Conservation (phyloP, 805 yeast genomes). For the Tetrapisispora arboricola region DNA sequence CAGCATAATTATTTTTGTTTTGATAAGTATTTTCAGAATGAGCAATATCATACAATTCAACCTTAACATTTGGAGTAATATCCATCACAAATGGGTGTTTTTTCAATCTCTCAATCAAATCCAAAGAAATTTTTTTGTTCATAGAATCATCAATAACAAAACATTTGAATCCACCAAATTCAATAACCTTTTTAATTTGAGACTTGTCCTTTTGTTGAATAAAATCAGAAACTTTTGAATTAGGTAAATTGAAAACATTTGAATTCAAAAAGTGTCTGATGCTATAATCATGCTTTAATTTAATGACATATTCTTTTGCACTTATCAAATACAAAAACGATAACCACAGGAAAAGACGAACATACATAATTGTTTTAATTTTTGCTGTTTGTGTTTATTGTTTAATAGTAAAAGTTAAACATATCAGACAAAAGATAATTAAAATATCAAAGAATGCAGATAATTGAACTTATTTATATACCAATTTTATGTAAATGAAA, state of each 20-base stretch:
- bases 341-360: not conserved
- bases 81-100: conserved; percentile 56
- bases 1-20: too few relatives aligned
- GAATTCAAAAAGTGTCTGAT: not conserved
- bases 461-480: too few relatives aligned
- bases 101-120: conserved; percentile 35
- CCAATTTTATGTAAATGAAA: too few relatives aligned
- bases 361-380: not conserved
- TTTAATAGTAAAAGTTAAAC: too few relatives aligned
- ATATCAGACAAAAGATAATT: too few relatives aligned
- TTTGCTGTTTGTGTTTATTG: too few relatives aligned
- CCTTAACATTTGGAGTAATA: conserved; percentile 53
- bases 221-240: conserved; percentile 30
- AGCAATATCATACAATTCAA: conserved; percentile 38
- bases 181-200: conserved; percentile 38
- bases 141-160: conserved; percentile 30
- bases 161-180: conserved; percentile 64
- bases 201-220: conserved; percentile 28
- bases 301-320: conserved; percentile 1
- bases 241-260: not conserved
- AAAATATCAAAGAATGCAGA: too few relatives aligned
- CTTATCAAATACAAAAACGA: not conserved
- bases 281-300: not conserved
- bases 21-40: too few relatives aligned
- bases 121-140: conserved; percentile 4